These are phyloP conservation scores for Parachlorella kessleri DNA, from an alignment of 139 green algal species.

Conservation along the genomic window DNA sequence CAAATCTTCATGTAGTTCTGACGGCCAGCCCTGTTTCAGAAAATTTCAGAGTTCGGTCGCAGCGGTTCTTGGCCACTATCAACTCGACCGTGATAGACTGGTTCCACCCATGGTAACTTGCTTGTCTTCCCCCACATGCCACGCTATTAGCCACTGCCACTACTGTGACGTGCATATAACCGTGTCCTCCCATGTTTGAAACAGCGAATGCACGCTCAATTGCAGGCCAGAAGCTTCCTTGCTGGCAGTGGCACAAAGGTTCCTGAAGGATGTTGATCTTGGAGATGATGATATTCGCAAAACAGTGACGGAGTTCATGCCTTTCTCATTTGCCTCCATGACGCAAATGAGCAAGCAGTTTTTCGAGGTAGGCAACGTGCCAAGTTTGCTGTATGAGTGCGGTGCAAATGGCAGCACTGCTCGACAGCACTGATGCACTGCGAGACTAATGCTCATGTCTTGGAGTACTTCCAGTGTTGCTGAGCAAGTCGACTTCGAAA, in stretches of 20 bases:
- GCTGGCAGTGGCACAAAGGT: slow-evolving; percentile 80
- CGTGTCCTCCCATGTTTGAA: no score
- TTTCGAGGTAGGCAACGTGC: slow-evolving; percentile 52
- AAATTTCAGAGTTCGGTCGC: slow-evolving; percentile 80
- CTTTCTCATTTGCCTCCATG: slow-evolving; percentile 81
- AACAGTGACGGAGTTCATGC: slow-evolving; percentile 88
- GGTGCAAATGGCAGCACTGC: no score
- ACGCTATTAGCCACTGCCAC: no score
- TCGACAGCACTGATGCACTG: no score
- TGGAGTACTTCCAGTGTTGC: no score
- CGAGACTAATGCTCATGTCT: no score
- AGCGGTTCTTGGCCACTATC: slow-evolving; percentile 90
- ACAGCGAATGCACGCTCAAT: no score
- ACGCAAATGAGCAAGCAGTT: slow-evolving; percentile 51
- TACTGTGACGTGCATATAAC: no score
- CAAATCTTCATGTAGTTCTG: slow-evolving; percentile 90
- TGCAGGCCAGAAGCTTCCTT: slow-evolving; percentile 75
- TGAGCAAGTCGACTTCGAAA: no score
- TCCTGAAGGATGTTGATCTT: slow-evolving; percentile 80
- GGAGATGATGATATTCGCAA: slow-evolving; percentile 64
- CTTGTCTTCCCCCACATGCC: no score
- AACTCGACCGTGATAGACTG: slow-evolving; percentile 91
- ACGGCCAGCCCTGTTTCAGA: slow-evolving; percentile 87
- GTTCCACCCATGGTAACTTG: slow-evolving; percentile 80
- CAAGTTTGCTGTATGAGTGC: no score